Percentiles rank a stretch among this genome's conserved stretches.
Evolutionary conservation across 2,329 filamentous ascomycete species (phyloP).

Genomic region (Venturia oleaginea): DNA sequence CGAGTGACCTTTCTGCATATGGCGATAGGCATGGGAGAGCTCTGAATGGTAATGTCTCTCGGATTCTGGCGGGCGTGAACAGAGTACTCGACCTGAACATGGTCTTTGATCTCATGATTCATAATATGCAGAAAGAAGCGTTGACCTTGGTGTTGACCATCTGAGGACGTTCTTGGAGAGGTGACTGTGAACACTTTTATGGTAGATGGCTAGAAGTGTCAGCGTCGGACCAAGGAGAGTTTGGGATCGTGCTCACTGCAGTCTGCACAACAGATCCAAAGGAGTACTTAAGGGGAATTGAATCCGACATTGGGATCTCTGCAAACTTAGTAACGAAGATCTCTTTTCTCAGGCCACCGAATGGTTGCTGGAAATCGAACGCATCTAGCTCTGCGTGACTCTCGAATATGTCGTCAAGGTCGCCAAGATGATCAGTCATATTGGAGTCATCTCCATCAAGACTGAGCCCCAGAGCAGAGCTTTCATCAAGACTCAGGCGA

Average conservation of each 20-base stretch:
- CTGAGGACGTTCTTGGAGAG: constrained; percentile 1
- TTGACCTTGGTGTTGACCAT: not conserved
- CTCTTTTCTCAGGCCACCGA: constrained; percentile 31
- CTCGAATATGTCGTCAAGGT: constrained; percentile 30
- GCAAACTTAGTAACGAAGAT: constrained; percentile 28
- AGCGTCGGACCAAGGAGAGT: not conserved
- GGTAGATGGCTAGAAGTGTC: not conserved
- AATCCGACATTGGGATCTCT: constrained; percentile 20
- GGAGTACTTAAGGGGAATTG: constrained; percentile 11
- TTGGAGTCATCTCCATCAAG: constrained; percentile 28
- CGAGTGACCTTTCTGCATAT: constrained; percentile 19
- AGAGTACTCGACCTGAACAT: constrained; percentile 28
- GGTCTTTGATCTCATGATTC: constrained; percentile 24
- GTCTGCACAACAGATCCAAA: constrained; percentile 7
- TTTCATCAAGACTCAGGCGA: constrained; percentile 28
- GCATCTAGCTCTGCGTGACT: constrained; percentile 22
- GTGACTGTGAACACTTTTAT: constrained; percentile 13
- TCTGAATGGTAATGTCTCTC: not conserved
- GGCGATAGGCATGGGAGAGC: constrained; percentile 20
- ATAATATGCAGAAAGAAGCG: constrained; percentile 28
- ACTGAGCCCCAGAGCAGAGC: constrained; percentile 31
- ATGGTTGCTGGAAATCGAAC: constrained; percentile 23
- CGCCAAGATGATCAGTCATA: constrained; percentile 27
- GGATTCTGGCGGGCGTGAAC: constrained; percentile 16
- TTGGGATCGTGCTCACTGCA: not conserved